Base-by-base conservation (phyloP, 768 basidiomycete genomes). In the Agrocybe pediades region DNA sequence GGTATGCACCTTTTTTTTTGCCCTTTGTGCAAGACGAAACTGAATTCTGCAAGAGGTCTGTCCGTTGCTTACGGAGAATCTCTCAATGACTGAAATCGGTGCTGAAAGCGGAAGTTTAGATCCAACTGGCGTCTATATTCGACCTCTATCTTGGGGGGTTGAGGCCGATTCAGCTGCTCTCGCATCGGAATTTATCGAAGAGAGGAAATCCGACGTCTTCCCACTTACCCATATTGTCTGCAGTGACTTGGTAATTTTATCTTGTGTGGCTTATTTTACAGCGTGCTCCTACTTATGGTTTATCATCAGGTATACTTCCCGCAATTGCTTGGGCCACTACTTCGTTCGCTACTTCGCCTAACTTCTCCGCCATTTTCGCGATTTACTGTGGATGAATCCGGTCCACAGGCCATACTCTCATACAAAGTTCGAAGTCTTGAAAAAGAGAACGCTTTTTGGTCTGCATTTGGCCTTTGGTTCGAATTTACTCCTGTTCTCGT, bases 381-480 rank as follows among this genome's bases (percentile, higher is more conserved):
- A 58, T 36, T 11, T 17, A 15, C 2, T 9, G 4, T 33, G 39
- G 39, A 26, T 49, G 51, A 29, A 54, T 64, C 5, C 71, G 73
- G 29, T 57, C 73, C 61, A 7, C 46, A 52, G 11, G 63, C 93
- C 43, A 66, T 88, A 25, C 82, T 93, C 27, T 87, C 90, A 0
- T 94, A 91, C 75, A 89, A 85, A 67, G 72, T 89, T 16, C 83
- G 91, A 21, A 90, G 86, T 56, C 74, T 90, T 25, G 54, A 78
- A 0, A 90, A 88, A 59, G 92, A 93, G 65, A 74, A 81, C 0
- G 73, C 83, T 0, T 94, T 93, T 67, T 93, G 91, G 90, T 73
- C 77, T 3, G 85, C 86, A 2, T 90, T 94, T 58, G 91, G 91
- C 17, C 68, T 88, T 17, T 92, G 88, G 88, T 92, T 90, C 68